Base-by-base conservation (phyloP, 2,329 filamentous ascomycete species). In the Paecilomyces sp. region DNA sequence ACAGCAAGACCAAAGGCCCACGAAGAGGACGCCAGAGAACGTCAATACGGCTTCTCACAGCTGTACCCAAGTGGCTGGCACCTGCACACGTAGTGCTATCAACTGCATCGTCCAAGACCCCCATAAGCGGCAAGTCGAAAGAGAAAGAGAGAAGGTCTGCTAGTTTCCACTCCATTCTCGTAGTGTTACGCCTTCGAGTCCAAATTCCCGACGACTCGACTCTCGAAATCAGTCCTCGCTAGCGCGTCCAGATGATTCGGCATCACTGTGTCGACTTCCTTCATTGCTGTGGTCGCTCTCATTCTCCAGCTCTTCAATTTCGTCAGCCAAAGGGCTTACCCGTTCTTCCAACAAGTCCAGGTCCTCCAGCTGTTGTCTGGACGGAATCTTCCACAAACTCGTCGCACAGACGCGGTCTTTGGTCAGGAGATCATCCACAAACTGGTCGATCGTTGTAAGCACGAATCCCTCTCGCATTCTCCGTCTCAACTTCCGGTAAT, bases 391-490 rank as follows among this genome's bases (percentile, higher is more conserved):
- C 87, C 91, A 95, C 66, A 99, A 72, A 70, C 88, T 95, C 2
- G 94, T 97, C 41, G 88, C 93, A 71, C 93, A 97, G 0, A 97
- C 88, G 57, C 94, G 83, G 60, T 95, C 91, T 76, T 96, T 96
- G 0, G 85, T 89, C 63, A 99, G 79, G 65, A 99, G 77, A 62
- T 97, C 92, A 73, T 99, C 94, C 58, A 97, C 86, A 73, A 99
- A 97, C 67, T 93, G 88, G 74, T 99, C 94, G 75, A 99, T 81
- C 69, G 85, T 89, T 2, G 91, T 94, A 66, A 99, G 74, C 12
- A 79, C 81, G 63, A 90, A 92, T 1, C 90, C 89, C 30, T 86
- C 85, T 64, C 91, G 85, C 13, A 87, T 88, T 66, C 89, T 84
- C 61, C 91, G 80, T 74, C 89, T 86, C 74, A 99, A 71, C 77